Percentiles rank a stretch among this genome's conserved stretches.
Conservation (phyloP, 164 flowering plant genomes). For the Vitis vinifera region DNA sequence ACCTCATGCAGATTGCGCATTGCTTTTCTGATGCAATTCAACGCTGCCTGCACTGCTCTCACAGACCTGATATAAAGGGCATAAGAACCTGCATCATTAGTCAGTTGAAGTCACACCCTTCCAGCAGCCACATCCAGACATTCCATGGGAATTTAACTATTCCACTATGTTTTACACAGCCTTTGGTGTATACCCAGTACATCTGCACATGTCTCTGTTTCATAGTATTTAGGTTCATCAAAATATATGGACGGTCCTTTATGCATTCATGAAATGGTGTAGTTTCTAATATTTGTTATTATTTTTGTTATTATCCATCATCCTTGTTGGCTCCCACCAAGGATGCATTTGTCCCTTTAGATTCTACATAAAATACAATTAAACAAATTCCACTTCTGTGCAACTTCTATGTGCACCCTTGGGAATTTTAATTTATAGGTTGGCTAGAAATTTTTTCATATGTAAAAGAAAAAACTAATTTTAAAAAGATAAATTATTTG, state of each 20-base stretch:
- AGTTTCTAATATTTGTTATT: not conserved
- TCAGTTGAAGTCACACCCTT: not conserved
- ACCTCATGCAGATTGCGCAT: constrained; percentile 19
- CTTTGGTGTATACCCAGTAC: not conserved
- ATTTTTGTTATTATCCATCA: not conserved
- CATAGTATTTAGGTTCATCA: too few species aligned
- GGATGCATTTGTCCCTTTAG: not conserved
- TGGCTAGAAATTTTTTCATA: too few species aligned
- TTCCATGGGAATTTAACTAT: not conserved
- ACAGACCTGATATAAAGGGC: constrained; percentile 49
- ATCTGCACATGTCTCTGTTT: not conserved
- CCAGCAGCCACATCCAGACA: not conserved
- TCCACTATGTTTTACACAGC: not conserved
- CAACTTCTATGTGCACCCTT: too few species aligned
- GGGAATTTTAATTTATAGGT: too few species aligned
- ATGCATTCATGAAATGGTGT: not conserved
- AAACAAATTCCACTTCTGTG: not conserved
- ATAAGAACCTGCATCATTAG: constrained; percentile 3
- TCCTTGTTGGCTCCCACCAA: not conserved
- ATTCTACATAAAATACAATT: not conserved
- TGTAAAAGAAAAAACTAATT: too few species aligned
- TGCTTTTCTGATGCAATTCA: constrained; percentile 68
- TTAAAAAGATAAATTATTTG: too few species aligned
- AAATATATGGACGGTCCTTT: too few species aligned
- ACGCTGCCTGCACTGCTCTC: constrained; percentile 72